phyloP scores from a whole-genome alignment of 2,329 filamentous ascomycete genomes.

The Diaporthe sp. region DNA sequence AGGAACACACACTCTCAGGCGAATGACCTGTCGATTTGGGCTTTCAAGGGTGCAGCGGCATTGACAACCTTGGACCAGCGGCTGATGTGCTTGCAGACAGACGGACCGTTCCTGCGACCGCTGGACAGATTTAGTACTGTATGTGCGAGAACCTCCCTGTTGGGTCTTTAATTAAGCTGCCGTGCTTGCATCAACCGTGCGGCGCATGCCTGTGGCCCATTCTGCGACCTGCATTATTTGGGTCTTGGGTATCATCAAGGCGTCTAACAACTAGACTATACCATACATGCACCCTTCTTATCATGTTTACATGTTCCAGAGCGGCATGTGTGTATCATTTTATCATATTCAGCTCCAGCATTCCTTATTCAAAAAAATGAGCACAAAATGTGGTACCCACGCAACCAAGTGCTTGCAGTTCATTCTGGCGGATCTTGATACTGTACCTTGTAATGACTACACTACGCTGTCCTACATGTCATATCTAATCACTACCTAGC shows the following conservation, averaged over 20 bases:
- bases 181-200: slow-evolving; percentile 31
- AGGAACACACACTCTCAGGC: neutral
- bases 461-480: neutral
- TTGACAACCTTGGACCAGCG: neutral
- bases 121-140: slow-evolving; percentile 3
- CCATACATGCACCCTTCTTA: neutral
- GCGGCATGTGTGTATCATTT: neutral
- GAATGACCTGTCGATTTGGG: neutral
- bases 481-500: neutral
- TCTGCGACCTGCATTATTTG: slow-evolving; percentile 20
- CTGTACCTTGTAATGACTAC: neutral
- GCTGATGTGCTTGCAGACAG: slow-evolving; percentile 16
- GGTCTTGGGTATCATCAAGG: neutral
- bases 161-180: slow-evolving; percentile 3
- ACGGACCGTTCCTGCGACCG: slow-evolving; percentile 28
- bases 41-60: neutral
- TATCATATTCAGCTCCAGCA: neutral
- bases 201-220: slow-evolving; percentile 29
- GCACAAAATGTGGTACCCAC: neutral
- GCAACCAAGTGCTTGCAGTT: neutral
- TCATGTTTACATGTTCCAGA: neutral
- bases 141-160: neutral
- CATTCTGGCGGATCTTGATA: neutral
- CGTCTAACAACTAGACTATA: neutral
- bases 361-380: neutral